Conservation (phyloP, 148 eudicot genomes). For the Agrostemma githago region DNA sequence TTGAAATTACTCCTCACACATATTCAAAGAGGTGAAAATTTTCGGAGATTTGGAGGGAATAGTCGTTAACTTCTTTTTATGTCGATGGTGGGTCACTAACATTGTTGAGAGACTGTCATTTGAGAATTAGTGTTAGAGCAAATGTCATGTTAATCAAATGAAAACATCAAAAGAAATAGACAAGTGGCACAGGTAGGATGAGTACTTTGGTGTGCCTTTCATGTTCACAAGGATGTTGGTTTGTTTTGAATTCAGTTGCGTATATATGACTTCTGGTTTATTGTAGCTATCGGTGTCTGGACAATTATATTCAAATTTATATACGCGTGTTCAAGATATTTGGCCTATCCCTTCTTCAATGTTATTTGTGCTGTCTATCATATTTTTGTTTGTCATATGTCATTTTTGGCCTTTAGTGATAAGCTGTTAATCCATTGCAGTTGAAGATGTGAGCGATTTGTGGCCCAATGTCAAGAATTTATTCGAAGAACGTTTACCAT, state of each 20-base stretch:
- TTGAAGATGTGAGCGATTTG: conserved; percentile 94
- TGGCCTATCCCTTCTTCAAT: background rate
- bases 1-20: too few relatives aligned
- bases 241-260: background rate
- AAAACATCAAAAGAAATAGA: background rate
- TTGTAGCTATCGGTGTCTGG: background rate
- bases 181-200: background rate
- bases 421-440: conserved; percentile 35
- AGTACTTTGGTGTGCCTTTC: background rate
- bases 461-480: conserved; percentile 77
- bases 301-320: background rate
- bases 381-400: background rate
- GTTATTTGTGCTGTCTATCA: background rate
- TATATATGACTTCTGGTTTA: background rate
- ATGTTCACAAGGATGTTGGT: background rate
- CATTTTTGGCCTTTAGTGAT: conserved; percentile 10
- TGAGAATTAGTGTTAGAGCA: too few relatives aligned
- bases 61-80: too few relatives aligned
- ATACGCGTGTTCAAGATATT: background rate
- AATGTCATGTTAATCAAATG: background rate
- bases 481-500: conserved; percentile 71
- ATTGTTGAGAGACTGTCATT: too few relatives aligned
- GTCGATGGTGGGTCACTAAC: too few relatives aligned
- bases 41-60: too few relatives aligned
- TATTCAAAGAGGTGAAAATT: too few relatives aligned